phyloP scores from a whole-genome alignment of 2,329 filamentous ascomycete genomes.

The Fusarium circinatum region DNA sequence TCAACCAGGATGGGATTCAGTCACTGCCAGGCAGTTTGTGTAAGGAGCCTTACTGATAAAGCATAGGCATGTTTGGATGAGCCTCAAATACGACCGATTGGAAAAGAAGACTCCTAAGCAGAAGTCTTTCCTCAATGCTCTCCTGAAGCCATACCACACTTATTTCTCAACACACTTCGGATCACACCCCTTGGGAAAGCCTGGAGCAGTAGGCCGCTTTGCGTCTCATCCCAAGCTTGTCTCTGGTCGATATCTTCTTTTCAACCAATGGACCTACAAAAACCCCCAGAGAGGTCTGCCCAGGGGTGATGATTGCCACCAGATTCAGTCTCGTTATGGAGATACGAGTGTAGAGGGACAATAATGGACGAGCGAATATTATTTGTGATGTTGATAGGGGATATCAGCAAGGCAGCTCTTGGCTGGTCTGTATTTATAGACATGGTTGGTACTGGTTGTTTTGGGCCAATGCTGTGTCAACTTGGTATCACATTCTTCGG shows the following conservation, averaged over 20 bases:
- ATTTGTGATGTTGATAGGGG: neutral
- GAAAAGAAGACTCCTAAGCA: neutral
- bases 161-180: fast-evolving
- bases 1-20: neutral
- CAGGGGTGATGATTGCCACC: neutral
- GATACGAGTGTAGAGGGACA: neutral
- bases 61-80: constrained; percentile 2
- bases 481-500: neutral
- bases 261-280: neutral
- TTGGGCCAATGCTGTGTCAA: neutral
- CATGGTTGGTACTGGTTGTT: neutral
- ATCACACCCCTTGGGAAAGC: too few species aligned
- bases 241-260: constrained; percentile 2
- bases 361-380: too few species aligned
- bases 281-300: neutral
- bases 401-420: neutral
- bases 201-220: neutral
- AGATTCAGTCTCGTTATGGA: neutral
- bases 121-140: neutral
- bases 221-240: constrained; percentile 1
- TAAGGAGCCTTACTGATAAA: neutral
- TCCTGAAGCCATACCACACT: neutral
- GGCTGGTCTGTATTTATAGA: neutral
- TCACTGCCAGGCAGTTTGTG: fast-evolving
- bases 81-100: constrained; percentile 6